Conservation (phyloP, 371 early-diverging fungal species). For the Batrachochytrium dendrobatidis region DNA sequence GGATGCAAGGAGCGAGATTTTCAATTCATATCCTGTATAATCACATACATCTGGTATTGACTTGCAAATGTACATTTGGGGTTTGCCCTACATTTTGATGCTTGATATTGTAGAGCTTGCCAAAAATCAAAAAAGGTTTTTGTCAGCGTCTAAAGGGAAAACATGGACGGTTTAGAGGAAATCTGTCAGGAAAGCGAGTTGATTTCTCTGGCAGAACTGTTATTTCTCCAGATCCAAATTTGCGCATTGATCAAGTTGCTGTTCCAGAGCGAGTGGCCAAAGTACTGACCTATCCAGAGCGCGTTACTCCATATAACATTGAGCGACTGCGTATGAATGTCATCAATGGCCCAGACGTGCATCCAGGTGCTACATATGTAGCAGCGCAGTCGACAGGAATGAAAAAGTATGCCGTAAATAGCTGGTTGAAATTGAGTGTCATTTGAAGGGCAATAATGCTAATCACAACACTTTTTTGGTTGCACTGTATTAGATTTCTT, state of each 20-base stretch:
- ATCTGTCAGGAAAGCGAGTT: constrained; percentile 99
- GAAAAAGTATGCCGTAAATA: constrained; percentile 44
- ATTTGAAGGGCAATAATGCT: no score
- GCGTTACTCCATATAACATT: constrained; percentile 85
- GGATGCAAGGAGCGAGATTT: neutral
- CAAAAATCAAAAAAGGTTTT: constrained; percentile 69
- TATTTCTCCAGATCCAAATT: constrained; percentile 99
- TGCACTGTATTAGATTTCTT: constrained; percentile 51
- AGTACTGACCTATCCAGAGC: constrained; percentile 95
- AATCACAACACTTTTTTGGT: neutral
- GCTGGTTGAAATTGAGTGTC: neutral
- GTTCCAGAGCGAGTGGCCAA: constrained; percentile 96
- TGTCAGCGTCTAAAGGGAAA: constrained; percentile 99
- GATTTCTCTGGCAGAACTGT: constrained; percentile 99
- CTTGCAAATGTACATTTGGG: no score
- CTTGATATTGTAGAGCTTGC: constrained; percentile 27
- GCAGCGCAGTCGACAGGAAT: constrained; percentile 37
- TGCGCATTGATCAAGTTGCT: constrained; percentile 96
- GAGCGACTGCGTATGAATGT: constrained; percentile 71
- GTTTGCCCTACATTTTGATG: no score
- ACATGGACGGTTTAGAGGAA: constrained; percentile 99
- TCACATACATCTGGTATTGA: neutral
- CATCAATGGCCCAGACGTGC: constrained; percentile 83
- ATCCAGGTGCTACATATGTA: constrained; percentile 97
- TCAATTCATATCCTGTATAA: no score